Evolutionary conservation across 1,284 basidiomycete genomes (phyloP).

Genomic region (Ceratobasidium sp.): DNA sequence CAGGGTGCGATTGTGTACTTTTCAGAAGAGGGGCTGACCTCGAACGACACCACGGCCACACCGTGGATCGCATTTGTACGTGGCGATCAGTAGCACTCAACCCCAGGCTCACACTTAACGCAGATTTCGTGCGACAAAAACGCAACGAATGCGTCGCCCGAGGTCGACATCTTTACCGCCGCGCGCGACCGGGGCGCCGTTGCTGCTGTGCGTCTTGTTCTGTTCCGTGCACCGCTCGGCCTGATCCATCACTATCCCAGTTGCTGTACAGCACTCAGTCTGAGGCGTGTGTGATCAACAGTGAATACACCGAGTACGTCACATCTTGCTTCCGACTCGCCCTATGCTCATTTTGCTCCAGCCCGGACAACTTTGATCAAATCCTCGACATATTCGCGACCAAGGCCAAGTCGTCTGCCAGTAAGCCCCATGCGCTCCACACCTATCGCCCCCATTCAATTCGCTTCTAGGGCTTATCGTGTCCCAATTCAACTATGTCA

Average conservation of each 20-base stretch:
- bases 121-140: slow-evolving; percentile 78
- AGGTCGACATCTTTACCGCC: slow-evolving; percentile 78
- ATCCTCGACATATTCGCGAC: slow-evolving; percentile 83
- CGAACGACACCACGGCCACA: slow-evolving; percentile 56
- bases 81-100: neutral
- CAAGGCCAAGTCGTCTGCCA: slow-evolving; percentile 56
- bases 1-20: slow-evolving; percentile 83
- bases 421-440: slow-evolving; percentile 47
- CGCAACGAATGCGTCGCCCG: slow-evolving; percentile 64
- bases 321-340: neutral
- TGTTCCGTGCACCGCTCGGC: neutral
- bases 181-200: slow-evolving; percentile 78
- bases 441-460: slow-evolving; percentile 16
- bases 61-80: slow-evolving; percentile 82
- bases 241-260: slow-evolving; percentile 52
- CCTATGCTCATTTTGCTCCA: slow-evolving; percentile 33
- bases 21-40: slow-evolving; percentile 62
- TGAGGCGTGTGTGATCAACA: slow-evolving; percentile 75
- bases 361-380: slow-evolving; percentile 70
- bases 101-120: neutral
- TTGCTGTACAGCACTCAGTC: slow-evolving; percentile 78
- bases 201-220: slow-evolving; percentile 64
- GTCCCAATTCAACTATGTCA: slow-evolving; percentile 65
- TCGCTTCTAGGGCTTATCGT: slow-evolving; percentile 58
- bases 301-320: slow-evolving; percentile 60